Percentiles rank a stretch among this genome's conserved stretches.
phyloP scores from a whole-genome alignment of 2,329 filamentous ascomycete genomes.

The Pseudomassariella vexata region DNA sequence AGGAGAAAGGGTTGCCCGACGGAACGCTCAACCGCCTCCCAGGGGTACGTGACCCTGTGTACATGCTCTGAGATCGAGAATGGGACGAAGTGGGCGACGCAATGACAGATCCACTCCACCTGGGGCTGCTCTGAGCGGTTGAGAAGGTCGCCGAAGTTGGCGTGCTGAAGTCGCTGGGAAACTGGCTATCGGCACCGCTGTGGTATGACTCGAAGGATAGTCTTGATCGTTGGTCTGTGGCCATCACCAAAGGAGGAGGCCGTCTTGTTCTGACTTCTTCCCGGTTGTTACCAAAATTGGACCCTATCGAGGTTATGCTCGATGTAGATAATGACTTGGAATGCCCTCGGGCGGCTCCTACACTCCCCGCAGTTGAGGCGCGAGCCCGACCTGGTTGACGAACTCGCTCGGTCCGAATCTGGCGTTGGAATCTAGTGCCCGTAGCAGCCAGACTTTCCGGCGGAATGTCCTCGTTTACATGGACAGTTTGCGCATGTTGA shows the following conservation, averaged over 20 bases:
- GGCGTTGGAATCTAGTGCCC: constrained; percentile 84
- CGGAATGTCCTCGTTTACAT: constrained; percentile 96
- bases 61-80: constrained; percentile 68
- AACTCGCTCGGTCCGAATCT: constrained; percentile 82
- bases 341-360: constrained; percentile 70
- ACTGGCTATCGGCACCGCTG: constrained; percentile 58
- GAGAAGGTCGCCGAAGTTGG: constrained; percentile 82
- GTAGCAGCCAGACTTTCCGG: constrained; percentile 88
- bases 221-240: constrained; percentile 63
- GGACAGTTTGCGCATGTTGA: constrained; percentile 95
- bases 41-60: constrained; percentile 58
- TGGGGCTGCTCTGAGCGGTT: constrained; percentile 68
- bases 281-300: constrained; percentile 58
- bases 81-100: constrained; percentile 68
- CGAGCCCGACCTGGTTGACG: constrained; percentile 69
- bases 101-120: constrained; percentile 61
- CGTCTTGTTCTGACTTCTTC: constrained; percentile 64
- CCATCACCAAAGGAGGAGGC: constrained; percentile 79
- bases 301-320: constrained; percentile 69
- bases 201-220: constrained; percentile 65
- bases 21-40: constrained; percentile 78
- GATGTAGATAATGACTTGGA: constrained; percentile 82
- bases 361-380: constrained; percentile 71
- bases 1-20: constrained; percentile 69
- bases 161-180: constrained; percentile 72